Evolutionary conservation across 2,329 filamentous ascomycete genomes (phyloP), one percentile per base, ranked within the genome.

Genomic region (Colletotrichum filicis): DNA sequence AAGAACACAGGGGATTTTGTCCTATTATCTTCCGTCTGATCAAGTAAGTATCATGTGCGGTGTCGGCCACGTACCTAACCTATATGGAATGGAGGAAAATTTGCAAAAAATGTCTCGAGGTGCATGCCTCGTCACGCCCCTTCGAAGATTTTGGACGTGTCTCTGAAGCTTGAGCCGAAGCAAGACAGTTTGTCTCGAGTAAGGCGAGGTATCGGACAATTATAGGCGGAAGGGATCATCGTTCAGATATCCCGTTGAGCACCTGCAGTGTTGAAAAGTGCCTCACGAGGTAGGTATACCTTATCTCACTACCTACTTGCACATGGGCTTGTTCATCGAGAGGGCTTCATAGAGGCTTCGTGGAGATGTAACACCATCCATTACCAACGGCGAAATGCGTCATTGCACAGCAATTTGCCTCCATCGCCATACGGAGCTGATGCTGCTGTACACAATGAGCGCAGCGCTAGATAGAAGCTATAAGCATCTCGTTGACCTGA

Each of bases 121-220:
- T 49, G 52, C 24, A 58, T 68, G 28, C 26, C 42, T 46, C 12
- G 19, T 49, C 42, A 49, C 19, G 42, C 42, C 19, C 42, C 8
- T 6, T 49, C 42, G 42, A 49, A 49, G 42, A 49, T 62, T 14
- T 42, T 11, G 14, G 42, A 22, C 5, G 26, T 62, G 22, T 57
- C 35, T 65, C 24, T 49, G 9, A 49, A 53, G n/a, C 49, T 56
- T 42, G 32, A 71, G 42, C 26, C 53, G 14, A 56, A 53, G 53
- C 32, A 59, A 72, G 70, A 72, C 59, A 64, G 12, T 26, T 35
- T 53, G 62, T 68, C 59, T 55, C 35, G 30, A 52, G 32, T 35
- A 68, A 35, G 37, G 42, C 60, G 62, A 37, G 28, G 22, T 26
- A 42, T 49, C 56, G 46, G 46, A 71, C 57, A 59, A 26, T 49